phyloP scores from a whole-genome alignment of 2,329 filamentous ascomycete genomes.

The Cercospora canescens region DNA sequence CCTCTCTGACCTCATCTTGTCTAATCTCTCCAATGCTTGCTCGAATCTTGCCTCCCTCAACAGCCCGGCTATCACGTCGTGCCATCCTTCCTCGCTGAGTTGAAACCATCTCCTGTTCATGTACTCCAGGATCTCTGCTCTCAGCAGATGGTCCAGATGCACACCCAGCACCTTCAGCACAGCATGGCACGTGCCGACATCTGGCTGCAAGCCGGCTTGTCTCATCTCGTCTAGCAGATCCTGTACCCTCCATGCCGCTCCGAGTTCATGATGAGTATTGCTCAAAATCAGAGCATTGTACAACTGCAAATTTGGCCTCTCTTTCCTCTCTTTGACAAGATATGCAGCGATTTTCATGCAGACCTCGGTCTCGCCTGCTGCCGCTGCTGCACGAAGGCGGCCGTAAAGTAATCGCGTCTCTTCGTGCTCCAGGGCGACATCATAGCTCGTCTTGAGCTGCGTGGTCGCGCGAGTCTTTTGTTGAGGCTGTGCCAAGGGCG shows the following conservation, averaged over 20 bases:
- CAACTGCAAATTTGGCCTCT: constrained; percentile 58
- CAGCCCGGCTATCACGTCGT: constrained; percentile 70
- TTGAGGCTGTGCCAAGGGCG: not conserved
- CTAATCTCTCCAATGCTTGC: constrained; percentile 69
- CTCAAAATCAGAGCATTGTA: constrained; percentile 76
- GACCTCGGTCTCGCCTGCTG: constrained; percentile 40
- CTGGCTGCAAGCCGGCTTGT: constrained; percentile 59
- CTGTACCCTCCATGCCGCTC: constrained; percentile 65
- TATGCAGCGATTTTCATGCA: constrained; percentile 55
- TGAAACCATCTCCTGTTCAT: constrained; percentile 74
- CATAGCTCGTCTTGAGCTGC: not conserved
- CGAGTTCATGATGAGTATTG: constrained; percentile 63
- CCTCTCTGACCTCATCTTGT: constrained; percentile 61
- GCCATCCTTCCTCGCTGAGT: constrained; percentile 61
- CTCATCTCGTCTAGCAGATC: constrained; percentile 74
- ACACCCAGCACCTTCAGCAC: constrained; percentile 73
- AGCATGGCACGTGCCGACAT: constrained; percentile 68
- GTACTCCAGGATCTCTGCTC: constrained; percentile 68
- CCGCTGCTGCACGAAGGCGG: constrained; percentile 45
- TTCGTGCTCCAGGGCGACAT: constrained; percentile 16
- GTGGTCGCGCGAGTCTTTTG: not conserved
- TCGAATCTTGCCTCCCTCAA: constrained; percentile 83
- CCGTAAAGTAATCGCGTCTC: constrained; percentile 46
- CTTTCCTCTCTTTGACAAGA: constrained; percentile 57
- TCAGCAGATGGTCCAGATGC: constrained; percentile 81